phyloP scores from a whole-genome alignment of 129 eudicot genomes.

The Ambrosia trifida region DNA sequence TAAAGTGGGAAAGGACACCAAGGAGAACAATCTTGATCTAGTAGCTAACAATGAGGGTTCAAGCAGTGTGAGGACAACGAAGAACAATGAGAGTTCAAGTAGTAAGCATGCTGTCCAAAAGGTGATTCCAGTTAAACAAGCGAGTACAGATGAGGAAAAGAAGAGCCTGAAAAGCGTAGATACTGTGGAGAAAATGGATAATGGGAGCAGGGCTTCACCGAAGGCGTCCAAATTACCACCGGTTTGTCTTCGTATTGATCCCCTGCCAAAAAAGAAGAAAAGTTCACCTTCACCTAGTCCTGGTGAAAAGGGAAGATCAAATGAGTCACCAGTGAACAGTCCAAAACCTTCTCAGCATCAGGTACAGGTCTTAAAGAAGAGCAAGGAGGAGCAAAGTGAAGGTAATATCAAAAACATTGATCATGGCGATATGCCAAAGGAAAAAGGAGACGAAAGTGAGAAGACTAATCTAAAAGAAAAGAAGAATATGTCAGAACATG shows the following conservation, averaged over 20 bases:
- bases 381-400: constrained; percentile 24
- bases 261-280: constrained; percentile 50
- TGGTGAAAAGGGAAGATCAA: constrained; percentile 39
- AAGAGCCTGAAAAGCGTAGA: neutral
- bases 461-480: constrained; percentile 1
- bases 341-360: constrained; percentile 21
- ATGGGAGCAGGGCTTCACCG: constrained; percentile 30
- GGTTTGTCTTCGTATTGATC: constrained; percentile 85
- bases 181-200: constrained; percentile 26
- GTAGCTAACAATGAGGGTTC: constrained; percentile 12
- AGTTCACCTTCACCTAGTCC: constrained; percentile 71
- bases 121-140: constrained; percentile 56
- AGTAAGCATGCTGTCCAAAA: constrained; percentile 23
- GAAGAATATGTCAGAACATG: constrained; percentile 41
- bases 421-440: constrained; percentile 15
- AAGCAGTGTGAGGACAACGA: constrained; percentile 1
- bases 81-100: neutral
- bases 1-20: constrained; percentile 26
- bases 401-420: constrained; percentile 21
- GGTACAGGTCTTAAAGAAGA: constrained; percentile 14
- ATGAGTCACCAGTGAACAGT: constrained; percentile 5
- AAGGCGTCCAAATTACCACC: constrained; percentile 75
- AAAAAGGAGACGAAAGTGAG: neutral
- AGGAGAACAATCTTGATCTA: constrained; percentile 8
- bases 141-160: constrained; percentile 28